Percentiles rank a stretch among this genome's conserved stretches.
Conservation (phyloP, 139 green algal genomes). For the Closterium sp. region DNA sequence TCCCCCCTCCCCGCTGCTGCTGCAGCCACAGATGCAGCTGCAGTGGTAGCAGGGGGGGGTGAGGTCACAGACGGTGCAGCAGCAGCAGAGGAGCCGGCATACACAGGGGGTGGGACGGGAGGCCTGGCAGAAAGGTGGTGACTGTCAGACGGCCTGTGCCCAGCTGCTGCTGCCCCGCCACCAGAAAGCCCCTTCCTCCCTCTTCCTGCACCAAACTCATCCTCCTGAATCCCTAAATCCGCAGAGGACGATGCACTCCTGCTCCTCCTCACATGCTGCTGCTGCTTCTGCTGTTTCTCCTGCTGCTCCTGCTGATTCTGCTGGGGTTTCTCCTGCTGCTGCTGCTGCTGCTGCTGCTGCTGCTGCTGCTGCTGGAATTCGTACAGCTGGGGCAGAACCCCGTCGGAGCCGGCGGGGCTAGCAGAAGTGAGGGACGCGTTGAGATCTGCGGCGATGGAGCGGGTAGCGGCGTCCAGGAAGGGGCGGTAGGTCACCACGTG, state of each 20-base stretch:
- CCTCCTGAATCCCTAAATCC: neutral
- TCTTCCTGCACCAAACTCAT: neutral
- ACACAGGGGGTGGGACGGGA: neutral
- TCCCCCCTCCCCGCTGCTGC: neutral
- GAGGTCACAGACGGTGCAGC: too few relatives aligned
- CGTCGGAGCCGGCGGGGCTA: neutral
- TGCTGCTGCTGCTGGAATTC: neutral
- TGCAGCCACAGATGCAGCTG: neutral
- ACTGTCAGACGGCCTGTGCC: neutral
- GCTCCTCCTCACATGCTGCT: neutral
- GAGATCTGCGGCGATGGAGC: conserved; percentile 17
- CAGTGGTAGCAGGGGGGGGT: too few relatives aligned
- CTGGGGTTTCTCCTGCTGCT: neutral
- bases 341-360: neutral
- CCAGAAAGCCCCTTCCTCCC: neutral
- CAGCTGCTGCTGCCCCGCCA: neutral
- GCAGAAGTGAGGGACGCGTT: neutral
- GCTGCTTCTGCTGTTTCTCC: too few relatives aligned
- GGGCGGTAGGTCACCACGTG: conserved; percentile 42
- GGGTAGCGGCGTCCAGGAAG: conserved; percentile 31
- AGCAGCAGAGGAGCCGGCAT: too few relatives aligned
- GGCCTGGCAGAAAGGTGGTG: neutral
- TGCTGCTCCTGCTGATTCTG: neutral
- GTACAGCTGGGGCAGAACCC: neutral
- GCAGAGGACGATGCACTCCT: neutral